These are phyloP conservation scores for Tilletia indica DNA, from an alignment of 1,284 basidiomycete genomes.

Conservation along the genomic window DNA sequence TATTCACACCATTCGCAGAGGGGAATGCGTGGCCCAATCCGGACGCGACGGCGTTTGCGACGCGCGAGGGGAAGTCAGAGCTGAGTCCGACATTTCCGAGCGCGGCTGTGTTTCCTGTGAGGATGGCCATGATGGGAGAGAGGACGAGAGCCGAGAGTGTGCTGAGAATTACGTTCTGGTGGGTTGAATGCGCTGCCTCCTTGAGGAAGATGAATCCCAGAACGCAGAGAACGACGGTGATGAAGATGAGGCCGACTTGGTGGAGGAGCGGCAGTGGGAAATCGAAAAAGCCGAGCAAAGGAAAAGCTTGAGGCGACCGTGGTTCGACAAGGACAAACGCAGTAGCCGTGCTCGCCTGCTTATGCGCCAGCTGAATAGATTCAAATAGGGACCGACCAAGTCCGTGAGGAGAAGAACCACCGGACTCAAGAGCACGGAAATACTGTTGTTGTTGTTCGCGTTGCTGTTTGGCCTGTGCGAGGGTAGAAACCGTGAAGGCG, in stretches of 20 bases:
- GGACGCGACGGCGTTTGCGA: constrained; percentile 15
- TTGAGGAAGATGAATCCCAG: constrained; percentile 21
- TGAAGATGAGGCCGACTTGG: constrained; percentile 23
- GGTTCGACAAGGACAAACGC: constrained; percentile 31
- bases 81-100: constrained; percentile 4
- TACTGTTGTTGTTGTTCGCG: neutral
- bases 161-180: constrained; percentile 30
- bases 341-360: neutral
- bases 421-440: neutral
- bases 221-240: constrained; percentile 24
- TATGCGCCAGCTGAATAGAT: neutral
- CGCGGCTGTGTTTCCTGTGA: constrained; percentile 23
- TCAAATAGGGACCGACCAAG: neutral
- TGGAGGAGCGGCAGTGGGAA: constrained; percentile 24
- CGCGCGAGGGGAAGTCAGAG: neutral
- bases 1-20: neutral
- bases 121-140: constrained; percentile 22
- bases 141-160: constrained; percentile 28
- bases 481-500: neutral
- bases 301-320: constrained; percentile 25
- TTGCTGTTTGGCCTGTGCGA: neutral
- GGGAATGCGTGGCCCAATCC: neutral
- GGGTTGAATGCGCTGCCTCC: constrained; percentile 7
- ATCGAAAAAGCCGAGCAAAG: constrained; percentile 26
- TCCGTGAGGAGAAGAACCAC: neutral